Evolutionary conservation across 441 rosid genomes (phyloP).

Genomic region (Iberis amara): DNA sequence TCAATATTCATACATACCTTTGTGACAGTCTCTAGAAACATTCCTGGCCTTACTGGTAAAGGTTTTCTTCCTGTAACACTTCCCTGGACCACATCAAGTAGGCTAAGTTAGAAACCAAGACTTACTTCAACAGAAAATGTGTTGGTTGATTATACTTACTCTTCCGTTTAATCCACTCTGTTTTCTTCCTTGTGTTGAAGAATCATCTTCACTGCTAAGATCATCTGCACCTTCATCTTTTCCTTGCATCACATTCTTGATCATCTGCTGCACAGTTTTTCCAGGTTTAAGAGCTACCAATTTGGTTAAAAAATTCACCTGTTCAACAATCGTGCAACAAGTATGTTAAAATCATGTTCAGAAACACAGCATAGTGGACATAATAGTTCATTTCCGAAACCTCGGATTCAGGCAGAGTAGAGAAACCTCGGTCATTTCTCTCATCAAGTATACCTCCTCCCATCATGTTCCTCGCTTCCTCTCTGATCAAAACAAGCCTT

Average conservation of each 20-base stretch:
- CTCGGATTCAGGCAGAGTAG: conserved; percentile 91
- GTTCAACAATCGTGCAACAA: conserved; percentile 19
- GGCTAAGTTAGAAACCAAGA: conserved; percentile 9
- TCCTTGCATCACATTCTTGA: conserved; percentile 85
- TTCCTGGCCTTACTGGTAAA: conserved; percentile 88
- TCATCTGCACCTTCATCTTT: conserved; percentile 88
- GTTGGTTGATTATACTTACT: conserved; percentile 36
- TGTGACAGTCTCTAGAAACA: conserved; percentile 90
- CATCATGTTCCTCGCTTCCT: conserved; percentile 95
- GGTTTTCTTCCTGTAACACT: conserved; percentile 75
- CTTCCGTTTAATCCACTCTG: conserved; percentile 63
- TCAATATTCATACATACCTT: conserved; percentile 45
- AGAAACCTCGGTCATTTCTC: conserved; percentile 92
- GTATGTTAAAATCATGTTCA: conserved; percentile 13
- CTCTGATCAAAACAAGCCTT: conserved; percentile 86
- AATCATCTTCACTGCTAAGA: conserved; percentile 36
- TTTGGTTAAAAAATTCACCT: conserved; percentile 91
- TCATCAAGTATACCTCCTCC: conserved; percentile 96
- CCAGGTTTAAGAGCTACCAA: conserved; percentile 89
- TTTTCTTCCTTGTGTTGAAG: conserved; percentile 27
- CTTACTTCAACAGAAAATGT: neutral
- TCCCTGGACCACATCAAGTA: conserved; percentile 44
- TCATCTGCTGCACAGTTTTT: conserved; percentile 65
- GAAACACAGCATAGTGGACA: conserved; percentile 1
- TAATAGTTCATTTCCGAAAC: conserved; percentile 32